phyloP scores from a whole-genome alignment of 1,139 yeast species.

The Debaryomyces fabryi region DNA sequence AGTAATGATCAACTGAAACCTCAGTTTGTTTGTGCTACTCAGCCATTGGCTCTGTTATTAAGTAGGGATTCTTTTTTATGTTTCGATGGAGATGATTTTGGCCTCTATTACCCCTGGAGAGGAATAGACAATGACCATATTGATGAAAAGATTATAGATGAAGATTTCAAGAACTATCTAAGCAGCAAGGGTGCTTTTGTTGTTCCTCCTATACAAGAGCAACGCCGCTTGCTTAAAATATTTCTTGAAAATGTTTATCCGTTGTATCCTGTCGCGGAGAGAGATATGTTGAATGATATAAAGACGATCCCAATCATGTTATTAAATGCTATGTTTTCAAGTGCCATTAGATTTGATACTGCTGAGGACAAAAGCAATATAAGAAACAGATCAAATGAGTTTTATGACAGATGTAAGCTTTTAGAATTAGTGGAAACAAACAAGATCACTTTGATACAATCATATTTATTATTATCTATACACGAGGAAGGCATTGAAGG shows the following conservation, averaged over 20 bases:
- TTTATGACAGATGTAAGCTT: slow-evolving; percentile 24
- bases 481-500: slow-evolving; percentile 34
- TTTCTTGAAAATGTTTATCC: slow-evolving; percentile 27
- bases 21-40: slow-evolving; percentile 32
- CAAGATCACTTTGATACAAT: slow-evolving; percentile 28
- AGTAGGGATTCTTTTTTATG: slow-evolving; percentile 31
- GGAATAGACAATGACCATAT: slow-evolving; percentile 16
- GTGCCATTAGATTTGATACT: slow-evolving; percentile 22
- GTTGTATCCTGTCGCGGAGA: slow-evolving; percentile 27
- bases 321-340: slow-evolving; percentile 28
- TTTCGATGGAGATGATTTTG: slow-evolving; percentile 29
- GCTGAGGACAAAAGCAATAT: slow-evolving; percentile 12
- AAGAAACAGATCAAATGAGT: slow-evolving; percentile 22
- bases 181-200: slow-evolving; percentile 24
- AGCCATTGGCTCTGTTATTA: slow-evolving; percentile 30
- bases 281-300: slow-evolving; percentile 17
- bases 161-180: slow-evolving; percentile 23
- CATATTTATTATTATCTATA: slow-evolving; percentile 25
- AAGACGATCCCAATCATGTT: slow-evolving; percentile 21
- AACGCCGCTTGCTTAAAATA: slow-evolving; percentile 19
- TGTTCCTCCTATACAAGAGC: slow-evolving; percentile 22
- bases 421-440: slow-evolving; percentile 27
- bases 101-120: slow-evolving; percentile 33
- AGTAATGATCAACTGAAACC: slow-evolving; percentile 18
- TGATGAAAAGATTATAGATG: slow-evolving; percentile 19